Evolutionary conservation across 2,329 filamentous ascomycete species (phyloP).

Genomic region (Claviceps digitariae): DNA sequence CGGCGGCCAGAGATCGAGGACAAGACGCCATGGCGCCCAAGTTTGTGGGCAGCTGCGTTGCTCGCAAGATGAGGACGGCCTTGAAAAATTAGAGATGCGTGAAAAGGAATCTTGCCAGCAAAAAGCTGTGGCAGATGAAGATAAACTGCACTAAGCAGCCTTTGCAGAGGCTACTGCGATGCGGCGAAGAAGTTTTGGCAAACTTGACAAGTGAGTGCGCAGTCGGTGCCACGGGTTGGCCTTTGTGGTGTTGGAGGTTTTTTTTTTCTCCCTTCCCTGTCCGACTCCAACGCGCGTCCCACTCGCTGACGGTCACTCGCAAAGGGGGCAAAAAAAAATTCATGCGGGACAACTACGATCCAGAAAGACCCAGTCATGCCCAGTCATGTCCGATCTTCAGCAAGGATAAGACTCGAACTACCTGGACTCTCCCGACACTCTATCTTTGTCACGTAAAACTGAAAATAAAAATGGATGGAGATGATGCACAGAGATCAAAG

Average conservation of each 20-base stretch:
- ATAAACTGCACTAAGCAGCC: background rate
- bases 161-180: background rate
- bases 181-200: background rate
- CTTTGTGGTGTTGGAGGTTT: background rate
- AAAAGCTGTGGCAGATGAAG: background rate
- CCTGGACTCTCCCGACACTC: background rate
- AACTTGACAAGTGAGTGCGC: background rate
- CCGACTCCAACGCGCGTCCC: background rate
- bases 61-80: background rate
- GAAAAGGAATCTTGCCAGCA: background rate
- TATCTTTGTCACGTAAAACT: background rate
- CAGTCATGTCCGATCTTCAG: background rate
- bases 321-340: background rate
- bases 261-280: background rate
- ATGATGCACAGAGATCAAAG: background rate
- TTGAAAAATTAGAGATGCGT: background rate
- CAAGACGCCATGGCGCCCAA: constrained; percentile 30
- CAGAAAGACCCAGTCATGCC: background rate
- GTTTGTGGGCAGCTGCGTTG: background rate
- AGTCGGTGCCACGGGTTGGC: background rate
- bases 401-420: background rate
- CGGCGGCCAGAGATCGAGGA: constrained; percentile 27
- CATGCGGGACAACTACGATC: background rate
- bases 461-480: background rate
- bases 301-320: background rate